Conservation (phyloP, 495 filamentous ascomycete species). For the Monascus purpureus region DNA sequence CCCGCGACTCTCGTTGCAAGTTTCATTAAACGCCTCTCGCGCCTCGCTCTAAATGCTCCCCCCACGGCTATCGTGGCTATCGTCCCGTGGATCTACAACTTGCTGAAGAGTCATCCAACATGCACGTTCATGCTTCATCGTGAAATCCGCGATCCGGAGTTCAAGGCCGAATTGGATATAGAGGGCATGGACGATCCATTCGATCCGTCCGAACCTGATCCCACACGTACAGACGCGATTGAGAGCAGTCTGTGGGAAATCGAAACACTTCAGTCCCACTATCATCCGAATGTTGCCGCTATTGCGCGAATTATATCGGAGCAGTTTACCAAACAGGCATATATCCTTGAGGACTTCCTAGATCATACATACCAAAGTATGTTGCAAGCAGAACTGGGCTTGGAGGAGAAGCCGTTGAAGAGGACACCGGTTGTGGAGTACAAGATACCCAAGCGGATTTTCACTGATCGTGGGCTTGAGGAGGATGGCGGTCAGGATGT, state of each 20-base stretch:
- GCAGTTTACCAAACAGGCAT: conserved; percentile 92
- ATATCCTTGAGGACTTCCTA: conserved; percentile 88
- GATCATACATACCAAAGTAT: conserved; percentile 89
- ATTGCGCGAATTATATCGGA: conserved; percentile 88
- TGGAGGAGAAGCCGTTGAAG: conserved; percentile 55
- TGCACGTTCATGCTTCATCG: conserved; percentile 95
- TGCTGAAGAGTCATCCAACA: conserved; percentile 76
- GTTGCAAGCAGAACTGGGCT: conserved; percentile 59
- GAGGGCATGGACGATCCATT: conserved; percentile 74
- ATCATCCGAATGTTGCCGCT: conserved; percentile 93
- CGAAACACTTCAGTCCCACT: conserved; percentile 76
- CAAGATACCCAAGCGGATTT: conserved; percentile 84
- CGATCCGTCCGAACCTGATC: conserved; percentile 57
- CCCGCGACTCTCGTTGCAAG: conserved; percentile 81
- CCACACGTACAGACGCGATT: conserved; percentile 71
- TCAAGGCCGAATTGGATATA: conserved; percentile 40
- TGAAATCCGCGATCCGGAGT: conserved; percentile 42
- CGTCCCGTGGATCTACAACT: conserved; percentile 89
- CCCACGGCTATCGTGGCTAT: conserved; percentile 77
- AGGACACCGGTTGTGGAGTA: conserved; percentile 82
- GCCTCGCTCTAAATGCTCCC: conserved; percentile 70
- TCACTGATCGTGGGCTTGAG: conserved; percentile 35
- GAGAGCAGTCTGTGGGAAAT: conserved; percentile 95
- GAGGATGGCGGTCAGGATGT: conserved; percentile 31
- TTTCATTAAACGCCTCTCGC: conserved; percentile 84